Conservation (phyloP, 192 early-diverging fungal genomes). For the Rhizophagus sp. region DNA sequence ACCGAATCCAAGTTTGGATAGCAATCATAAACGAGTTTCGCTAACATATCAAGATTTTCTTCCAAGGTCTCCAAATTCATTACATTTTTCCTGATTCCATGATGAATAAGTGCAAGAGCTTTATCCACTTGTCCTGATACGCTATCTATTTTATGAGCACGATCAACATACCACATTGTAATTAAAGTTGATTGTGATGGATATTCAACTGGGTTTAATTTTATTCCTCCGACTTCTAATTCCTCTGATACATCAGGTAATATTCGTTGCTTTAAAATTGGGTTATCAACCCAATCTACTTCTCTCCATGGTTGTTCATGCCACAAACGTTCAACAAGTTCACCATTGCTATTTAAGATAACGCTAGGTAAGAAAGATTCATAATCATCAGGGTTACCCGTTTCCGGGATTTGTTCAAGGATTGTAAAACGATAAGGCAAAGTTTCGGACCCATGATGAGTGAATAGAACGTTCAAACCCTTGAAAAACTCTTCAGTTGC, state of each 20-base stretch:
- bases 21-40: conserved; percentile 60
- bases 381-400: conserved; percentile 48
- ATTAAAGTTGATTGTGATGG: conserved; percentile 48
- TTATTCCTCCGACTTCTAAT: conserved; percentile 39
- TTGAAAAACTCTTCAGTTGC: conserved; percentile 57
- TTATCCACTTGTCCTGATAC: conserved; percentile 52
- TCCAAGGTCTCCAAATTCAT: conserved; percentile 50
- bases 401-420: conserved; percentile 60
- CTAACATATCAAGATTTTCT: conserved; percentile 60
- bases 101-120: conserved; percentile 54
- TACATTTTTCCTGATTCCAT: conserved; percentile 53
- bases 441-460: conserved; percentile 57
- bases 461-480: conserved; percentile 63
- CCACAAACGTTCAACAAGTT: conserved; percentile 41
- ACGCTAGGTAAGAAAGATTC: conserved; percentile 41
- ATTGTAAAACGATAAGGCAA: conserved; percentile 64
- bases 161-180: conserved; percentile 60
- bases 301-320: conserved; percentile 58
- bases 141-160: conserved; percentile 57
- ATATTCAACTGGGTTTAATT: conserved; percentile 44
- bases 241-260: conserved; percentile 38
- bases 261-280: conserved; percentile 43
- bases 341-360: conserved; percentile 16
- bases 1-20: conserved; percentile 37
- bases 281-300: conserved; percentile 59